These are phyloP conservation scores for Neckera pumila DNA, from an alignment of 225 moss, liverwort and hornwort species.

Conservation along the genomic window DNA sequence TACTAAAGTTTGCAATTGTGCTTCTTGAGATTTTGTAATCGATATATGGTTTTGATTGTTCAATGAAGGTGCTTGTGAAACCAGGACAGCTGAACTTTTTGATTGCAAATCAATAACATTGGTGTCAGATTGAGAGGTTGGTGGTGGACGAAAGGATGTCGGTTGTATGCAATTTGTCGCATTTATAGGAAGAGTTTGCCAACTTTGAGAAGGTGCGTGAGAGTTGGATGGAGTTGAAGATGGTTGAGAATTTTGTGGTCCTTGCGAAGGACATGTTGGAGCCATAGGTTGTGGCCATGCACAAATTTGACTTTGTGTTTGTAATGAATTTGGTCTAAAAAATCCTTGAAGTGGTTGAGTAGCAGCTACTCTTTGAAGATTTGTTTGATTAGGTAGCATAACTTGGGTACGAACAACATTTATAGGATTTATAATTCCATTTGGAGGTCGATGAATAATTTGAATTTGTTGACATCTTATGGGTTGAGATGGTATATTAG, in stretches of 20 bases:
- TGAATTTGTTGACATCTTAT: slow-evolving; percentile 16
- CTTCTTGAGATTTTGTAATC: not conserved
- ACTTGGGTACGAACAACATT: slow-evolving; percentile 10
- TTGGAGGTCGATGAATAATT: slow-evolving; percentile 14
- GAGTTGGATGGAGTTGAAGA: not conserved
- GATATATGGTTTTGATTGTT: not conserved
- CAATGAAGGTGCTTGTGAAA: not conserved
- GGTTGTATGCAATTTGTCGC: not conserved
- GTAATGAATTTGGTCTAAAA: slow-evolving; percentile 7
- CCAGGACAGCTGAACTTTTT: not conserved
- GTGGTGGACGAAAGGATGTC: not conserved
- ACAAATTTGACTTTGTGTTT: slow-evolving; percentile 26
- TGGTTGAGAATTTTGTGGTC: not conserved
- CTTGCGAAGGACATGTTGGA: not conserved
- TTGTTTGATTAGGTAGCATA: slow-evolving; percentile 5
- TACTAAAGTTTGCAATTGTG: not conserved
- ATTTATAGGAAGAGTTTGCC: not conserved
- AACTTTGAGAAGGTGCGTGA: not conserved
- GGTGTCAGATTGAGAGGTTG: not conserved
- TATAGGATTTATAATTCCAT: not conserved
- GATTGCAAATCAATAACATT: not conserved
- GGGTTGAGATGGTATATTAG: not conserved
- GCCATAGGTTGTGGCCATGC: slow-evolving; percentile 29
- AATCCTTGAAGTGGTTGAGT: not conserved
- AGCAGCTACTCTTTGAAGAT: not conserved